Evolutionary conservation across 2,329 filamentous ascomycete genomes (phyloP), one percentile per base, ranked within the genome.

Genomic region (Tolypocladium ovalisporum): DNA sequence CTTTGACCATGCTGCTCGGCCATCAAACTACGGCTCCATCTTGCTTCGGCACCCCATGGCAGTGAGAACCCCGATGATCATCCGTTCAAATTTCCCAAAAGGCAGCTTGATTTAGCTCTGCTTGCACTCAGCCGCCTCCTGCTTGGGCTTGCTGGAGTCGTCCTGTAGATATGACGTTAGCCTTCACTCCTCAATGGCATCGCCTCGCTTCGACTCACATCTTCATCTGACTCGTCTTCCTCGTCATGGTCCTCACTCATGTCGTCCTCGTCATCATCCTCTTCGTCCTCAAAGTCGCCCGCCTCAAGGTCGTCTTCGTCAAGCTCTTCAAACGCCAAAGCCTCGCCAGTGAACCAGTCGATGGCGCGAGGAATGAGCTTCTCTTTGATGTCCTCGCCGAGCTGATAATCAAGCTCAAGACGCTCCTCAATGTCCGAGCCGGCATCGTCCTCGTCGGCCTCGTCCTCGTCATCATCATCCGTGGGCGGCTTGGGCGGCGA

Each of bases 341-440:
- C 94, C 78, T 99, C 94, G 58, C 94, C 94, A 56, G 94, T 99
- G 75, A 99, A 99, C 94, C 94, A 99, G 76, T 99, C 94, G 67
- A 99, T 94, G 58, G 95, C 94, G 65, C 93, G 91, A 63, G 94
- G 94, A 66, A 99, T 99, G 63, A 99, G 83, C 80, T 99, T 99
- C 83, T 99, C 94, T 80, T 99, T 99, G 78, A 99, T 97, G 71
- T 99, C 94, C 79, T 99, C 94, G 64, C 94, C 94, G 51, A 99
- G 86, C 77, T 97, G 93, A 75, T 97, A 99, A 77, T 99, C 94
- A 55, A 99, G 86, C 79, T 99, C 94, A 57, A 99, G 84, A 62
- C 94, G 92, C 76, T 96, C 92, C 79, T 99, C 94, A 55, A 99
- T 96, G 71, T 99, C 94, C 55, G 87, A 88, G 57, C 88, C 85